A percentile compares a stretch with the other conserved stretches of the same genome.
Evolutionary conservation across 139 green algal genomes (phyloP).

Genomic region (Marvania coccoides): DNA sequence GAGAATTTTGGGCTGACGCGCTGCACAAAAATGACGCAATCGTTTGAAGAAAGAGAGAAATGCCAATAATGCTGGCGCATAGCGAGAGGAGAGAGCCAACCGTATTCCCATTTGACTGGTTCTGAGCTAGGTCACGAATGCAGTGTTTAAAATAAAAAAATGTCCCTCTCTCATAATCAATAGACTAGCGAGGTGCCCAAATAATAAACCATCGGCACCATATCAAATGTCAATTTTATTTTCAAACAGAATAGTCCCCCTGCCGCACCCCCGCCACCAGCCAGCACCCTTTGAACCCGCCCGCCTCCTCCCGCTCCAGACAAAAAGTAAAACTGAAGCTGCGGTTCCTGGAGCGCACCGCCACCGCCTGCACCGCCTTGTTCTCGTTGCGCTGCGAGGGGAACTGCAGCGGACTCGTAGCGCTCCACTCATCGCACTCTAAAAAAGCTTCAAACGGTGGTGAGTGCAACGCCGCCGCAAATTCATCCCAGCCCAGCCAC

Average conservation of each 20-base stretch:
- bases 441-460: slow-evolving; percentile 36
- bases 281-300: slow-evolving; percentile 46
- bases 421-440: slow-evolving; percentile 45
- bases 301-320: slow-evolving; percentile 31
- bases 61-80: no score
- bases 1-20: no score
- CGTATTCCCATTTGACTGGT: no score
- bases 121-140: no score
- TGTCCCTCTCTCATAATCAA: no score
- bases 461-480: slow-evolving; percentile 35
- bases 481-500: slow-evolving; percentile 40
- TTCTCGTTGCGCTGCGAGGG: slow-evolving; percentile 23
- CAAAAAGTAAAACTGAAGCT: slow-evolving; percentile 51
- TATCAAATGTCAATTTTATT: no score
- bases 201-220: no score
- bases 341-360: slow-evolving; percentile 11
- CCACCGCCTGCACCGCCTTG: slow-evolving; percentile 43
- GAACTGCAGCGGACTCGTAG: slow-evolving; percentile 38
- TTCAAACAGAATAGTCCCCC: slow-evolving; percentile 25
- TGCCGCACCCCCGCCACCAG: slow-evolving; percentile 33
- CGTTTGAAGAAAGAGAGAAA: no score
- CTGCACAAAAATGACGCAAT: no score
- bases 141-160: no score
- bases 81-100: no score
- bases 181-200: no score